Base-by-base conservation (phyloP, 805 yeast species). In the Kuraishia piskuri region DNA sequence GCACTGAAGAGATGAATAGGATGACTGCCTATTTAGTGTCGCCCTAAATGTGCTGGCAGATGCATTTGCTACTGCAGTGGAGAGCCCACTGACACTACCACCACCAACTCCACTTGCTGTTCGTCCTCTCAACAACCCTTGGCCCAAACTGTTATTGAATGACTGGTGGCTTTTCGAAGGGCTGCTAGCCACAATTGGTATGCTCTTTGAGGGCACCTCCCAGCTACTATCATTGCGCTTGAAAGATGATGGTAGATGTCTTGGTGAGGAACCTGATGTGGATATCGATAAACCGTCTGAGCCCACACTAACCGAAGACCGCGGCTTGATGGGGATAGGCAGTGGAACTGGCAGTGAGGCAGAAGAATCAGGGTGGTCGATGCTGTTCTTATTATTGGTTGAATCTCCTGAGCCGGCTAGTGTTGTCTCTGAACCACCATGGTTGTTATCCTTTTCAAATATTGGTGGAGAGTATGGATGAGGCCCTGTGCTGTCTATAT, bases 1-100 rank as follows among this genome's bases (percentile, higher is more conserved):
- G 52, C 61, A 62, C 55, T 68, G 72, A 22, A 69, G 58, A 8
- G 74, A 69, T 2, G 68, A 66, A 48, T 68, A 67, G 2, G 72
- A 66, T 2, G 70, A 63, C 9, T 68, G 59, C 20, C 67, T 55
- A 9, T 60, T 61, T 1, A 66, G 31, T 14, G 55, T 56, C 8
- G 67, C 40, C 14, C 40, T 60, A 19, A 57, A 57, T 3, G 56
- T 37, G 10, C 57, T 55, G 14, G 62, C 50, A 31, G 40, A n/a
- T 12, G 40, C 40, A 31, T 31, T 31, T 14, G 40, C 40, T 14
- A 10, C 17, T 12, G 40, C 14, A 31, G 40, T 31, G 40, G 40
- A 31, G 7, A 31, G 17, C 49, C 61, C 62, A 3, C 65, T 46
- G 9, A 46, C 45, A 22, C 22, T 26, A 9, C 20, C 22, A 25